Evolutionary conservation across 305 asterid genomes (phyloP).

Genomic region (Fraxinus ornus): DNA sequence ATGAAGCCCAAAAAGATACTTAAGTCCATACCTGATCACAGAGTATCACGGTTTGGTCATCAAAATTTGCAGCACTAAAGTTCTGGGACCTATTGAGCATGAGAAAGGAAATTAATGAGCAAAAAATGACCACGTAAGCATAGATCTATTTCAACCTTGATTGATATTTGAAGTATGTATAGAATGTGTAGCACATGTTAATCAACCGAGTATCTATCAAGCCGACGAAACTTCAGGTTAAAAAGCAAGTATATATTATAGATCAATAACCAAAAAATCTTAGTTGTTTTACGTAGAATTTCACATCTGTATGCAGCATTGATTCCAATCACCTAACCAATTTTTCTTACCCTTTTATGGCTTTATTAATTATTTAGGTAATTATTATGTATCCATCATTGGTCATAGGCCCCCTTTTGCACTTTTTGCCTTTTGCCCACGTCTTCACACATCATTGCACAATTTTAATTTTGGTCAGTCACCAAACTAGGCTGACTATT

Average conservation of each 20-base stretch:
- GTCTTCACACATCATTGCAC: neutral
- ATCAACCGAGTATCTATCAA: neutral
- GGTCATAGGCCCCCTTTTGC: neutral
- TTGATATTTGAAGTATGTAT: neutral
- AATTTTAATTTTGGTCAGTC: neutral
- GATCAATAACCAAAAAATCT: neutral
- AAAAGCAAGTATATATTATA: neutral
- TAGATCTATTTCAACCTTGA: conserved; percentile 4
- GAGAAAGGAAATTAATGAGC: conserved; percentile 23
- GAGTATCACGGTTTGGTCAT: conserved; percentile 87
- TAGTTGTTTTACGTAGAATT: neutral
- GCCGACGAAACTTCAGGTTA: neutral
- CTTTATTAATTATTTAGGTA: neutral
- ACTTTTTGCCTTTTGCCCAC: conserved; percentile 1
- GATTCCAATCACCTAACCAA: conserved; percentile 5
- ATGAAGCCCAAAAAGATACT: conserved; percentile 3
- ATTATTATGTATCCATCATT: neutral
- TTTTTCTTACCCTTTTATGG: neutral
- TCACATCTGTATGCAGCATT: neutral
- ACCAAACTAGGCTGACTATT: neutral
- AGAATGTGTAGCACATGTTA: neutral
- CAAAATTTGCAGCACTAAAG: conserved; percentile 87
- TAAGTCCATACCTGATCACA: conserved; percentile 71
- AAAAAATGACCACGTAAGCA: neutral
- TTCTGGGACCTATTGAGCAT: conserved; percentile 65